Percentiles rank a stretch among this genome's conserved stretches.
phyloP scores from a whole-genome alignment of 148 eudicot genomes.

The Chenopodium suecicum region DNA sequence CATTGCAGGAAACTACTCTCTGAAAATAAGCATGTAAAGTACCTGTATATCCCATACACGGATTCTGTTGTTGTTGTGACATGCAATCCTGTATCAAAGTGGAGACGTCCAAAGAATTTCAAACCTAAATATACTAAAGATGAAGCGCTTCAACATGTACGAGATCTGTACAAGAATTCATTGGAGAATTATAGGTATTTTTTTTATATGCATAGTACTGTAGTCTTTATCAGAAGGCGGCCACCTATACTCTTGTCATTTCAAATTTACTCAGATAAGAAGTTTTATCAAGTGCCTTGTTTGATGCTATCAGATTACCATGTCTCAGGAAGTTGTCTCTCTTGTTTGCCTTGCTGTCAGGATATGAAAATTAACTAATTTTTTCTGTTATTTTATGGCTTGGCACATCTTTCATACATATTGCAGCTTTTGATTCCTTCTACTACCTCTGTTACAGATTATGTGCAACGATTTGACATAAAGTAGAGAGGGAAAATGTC shows the following conservation, averaged over 20 bases:
- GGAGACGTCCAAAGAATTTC: constrained; percentile 69
- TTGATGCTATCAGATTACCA: background rate
- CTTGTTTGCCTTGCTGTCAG: background rate
- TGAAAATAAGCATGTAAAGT: constrained; percentile 93
- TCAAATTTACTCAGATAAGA: background rate
- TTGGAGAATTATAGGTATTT: constrained; percentile 65
- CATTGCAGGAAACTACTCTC: constrained; percentile 75
- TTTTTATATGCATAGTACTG: background rate
- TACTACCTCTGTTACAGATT: too few relatives aligned
- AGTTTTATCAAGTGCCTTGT: background rate
- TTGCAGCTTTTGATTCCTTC: background rate
- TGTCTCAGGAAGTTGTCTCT: background rate
- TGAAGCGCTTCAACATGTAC: constrained; percentile 79
- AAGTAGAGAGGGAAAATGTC: too few relatives aligned
- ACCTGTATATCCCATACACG: constrained; percentile 86
- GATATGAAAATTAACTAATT: background rate
- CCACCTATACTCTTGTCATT: background rate
- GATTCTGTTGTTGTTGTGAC: constrained; percentile 92
- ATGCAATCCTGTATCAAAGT: constrained; percentile 83
- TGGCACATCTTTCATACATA: background rate
- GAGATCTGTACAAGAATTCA: constrained; percentile 73
- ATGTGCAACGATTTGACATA: too few relatives aligned
- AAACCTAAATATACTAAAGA: constrained; percentile 79
- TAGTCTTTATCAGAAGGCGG: background rate
- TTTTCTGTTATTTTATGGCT: background rate